Base-by-base conservation (phyloP, 257 asterid species). In the Gentiana dahurica region DNA sequence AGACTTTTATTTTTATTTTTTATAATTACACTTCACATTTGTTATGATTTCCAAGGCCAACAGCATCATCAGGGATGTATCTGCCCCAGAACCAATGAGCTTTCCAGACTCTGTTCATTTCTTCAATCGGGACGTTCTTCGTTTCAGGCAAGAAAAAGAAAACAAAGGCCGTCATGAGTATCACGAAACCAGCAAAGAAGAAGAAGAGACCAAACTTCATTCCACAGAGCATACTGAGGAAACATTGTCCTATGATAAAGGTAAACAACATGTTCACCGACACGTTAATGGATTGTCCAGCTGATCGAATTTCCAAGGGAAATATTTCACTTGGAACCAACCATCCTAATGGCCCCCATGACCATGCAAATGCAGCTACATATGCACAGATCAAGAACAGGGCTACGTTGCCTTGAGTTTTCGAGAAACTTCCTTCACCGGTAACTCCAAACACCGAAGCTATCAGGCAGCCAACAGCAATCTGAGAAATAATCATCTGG, bases 291-390 rank as follows among this genome's bases (percentile, higher is more conserved):
- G 76, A 65, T 53, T 77, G 86, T 32, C 84, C 84, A 0, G 79
- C 80, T 0, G 84, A 82, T 24, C 91, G 55, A 36, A 73, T 77
- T 52, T 79, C 91, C 65, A 82, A 1, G 0, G 91, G 84, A 13
- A 72, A 78, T n/a, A 82, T 74, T 59, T 82, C 84, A 53, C 84
- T 77, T 0, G 91, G 91, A 0, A 82, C 91, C 59, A 77, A 34
- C 91, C 86, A 82, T 13, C 91, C 86, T 53, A 82, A 50, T 12
- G 91, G 91, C 0, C 91, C 86, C 91, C 91, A 82, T 2, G 84
- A 79, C 86, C 84, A 78, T 3, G 84, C 84, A 45, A 79, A 82
- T 0, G 82, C 86, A 2, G 83, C 74, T 35, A 82, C 91, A 8
- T 74, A 79, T 0, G 73, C 8, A 49, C 90, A 79, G n/a, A 81